phyloP scores from a whole-genome alignment of 768 basidiomycete genomes.

The Lentinula edodes region DNA sequence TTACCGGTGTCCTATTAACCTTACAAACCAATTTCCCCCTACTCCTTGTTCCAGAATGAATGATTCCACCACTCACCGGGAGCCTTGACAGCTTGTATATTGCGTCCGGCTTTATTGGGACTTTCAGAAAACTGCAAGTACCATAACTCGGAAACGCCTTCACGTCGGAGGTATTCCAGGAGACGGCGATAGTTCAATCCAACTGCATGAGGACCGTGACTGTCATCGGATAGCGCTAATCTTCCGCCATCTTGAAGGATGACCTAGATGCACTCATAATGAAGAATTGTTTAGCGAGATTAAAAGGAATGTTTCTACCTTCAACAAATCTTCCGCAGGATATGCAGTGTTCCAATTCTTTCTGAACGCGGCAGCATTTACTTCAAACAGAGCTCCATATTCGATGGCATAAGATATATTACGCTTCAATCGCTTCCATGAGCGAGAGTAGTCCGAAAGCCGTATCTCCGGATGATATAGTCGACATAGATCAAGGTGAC shows the following conservation, averaged over 20 bases:
- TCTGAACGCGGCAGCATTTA: slow-evolving; percentile 88
- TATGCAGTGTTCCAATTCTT: slow-evolving; percentile 88
- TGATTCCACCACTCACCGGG: slow-evolving; percentile 54
- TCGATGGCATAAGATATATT: slow-evolving; percentile 67
- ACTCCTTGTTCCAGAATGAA: slow-evolving; percentile 43
- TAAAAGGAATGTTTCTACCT: slow-evolving; percentile 39
- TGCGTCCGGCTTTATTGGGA: slow-evolving; percentile 43
- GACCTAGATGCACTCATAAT: slow-evolving; percentile 38
- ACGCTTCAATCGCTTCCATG: slow-evolving; percentile 61
- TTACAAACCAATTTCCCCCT: background rate
- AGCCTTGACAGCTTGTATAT: slow-evolving; percentile 36
- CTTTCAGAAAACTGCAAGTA: slow-evolving; percentile 38
- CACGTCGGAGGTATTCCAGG: slow-evolving; percentile 54
- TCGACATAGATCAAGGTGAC: slow-evolving; percentile 90
- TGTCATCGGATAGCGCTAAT: slow-evolving; percentile 90
- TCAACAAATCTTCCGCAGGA: slow-evolving; percentile 72
- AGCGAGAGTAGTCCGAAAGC: slow-evolving; percentile 50
- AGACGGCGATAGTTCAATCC: slow-evolving; percentile 78
- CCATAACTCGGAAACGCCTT: slow-evolving; percentile 66
- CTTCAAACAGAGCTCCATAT: slow-evolving; percentile 91
- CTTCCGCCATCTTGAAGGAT: slow-evolving; percentile 66
- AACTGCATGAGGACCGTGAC: slow-evolving; percentile 85
- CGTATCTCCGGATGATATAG: slow-evolving; percentile 66
- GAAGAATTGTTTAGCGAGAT: background rate
- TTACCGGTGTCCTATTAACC: background rate